These are phyloP conservation scores for Thalia dealbata DNA, from an alignment of 176 grass and related monocot species.

Conservation along the genomic window DNA sequence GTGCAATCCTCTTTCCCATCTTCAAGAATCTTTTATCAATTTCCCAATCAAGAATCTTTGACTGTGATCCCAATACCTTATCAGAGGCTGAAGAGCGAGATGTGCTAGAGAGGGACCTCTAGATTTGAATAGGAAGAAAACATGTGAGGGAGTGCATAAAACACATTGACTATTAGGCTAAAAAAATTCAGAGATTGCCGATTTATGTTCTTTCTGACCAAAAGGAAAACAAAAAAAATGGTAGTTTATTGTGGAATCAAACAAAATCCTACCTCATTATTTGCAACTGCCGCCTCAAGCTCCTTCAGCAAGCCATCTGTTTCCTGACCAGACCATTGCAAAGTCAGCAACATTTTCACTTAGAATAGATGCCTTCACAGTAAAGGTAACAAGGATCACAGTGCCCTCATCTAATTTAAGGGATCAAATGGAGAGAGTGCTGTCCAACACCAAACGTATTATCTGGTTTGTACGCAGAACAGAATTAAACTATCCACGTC, in stretches of 20 bases:
- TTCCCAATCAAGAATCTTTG: conserved; percentile 54
- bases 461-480: background rate
- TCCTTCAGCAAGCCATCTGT: conserved; percentile 59
- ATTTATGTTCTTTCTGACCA: background rate
- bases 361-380: conserved; percentile 19
- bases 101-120: conserved; percentile 60
- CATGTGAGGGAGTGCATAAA: too few relatives aligned
- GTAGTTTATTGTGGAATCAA: background rate
- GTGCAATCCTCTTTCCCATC: conserved; percentile 63
- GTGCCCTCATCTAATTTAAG: background rate
- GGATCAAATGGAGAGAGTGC: background rate
- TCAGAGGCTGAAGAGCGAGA: conserved; percentile 35
- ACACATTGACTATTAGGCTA: background rate
- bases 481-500: background rate
- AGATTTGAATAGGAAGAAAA: background rate
- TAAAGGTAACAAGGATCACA: conserved; percentile 18
- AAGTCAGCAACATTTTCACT: conserved; percentile 30
- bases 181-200: background rate
- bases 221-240: background rate
- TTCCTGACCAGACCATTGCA: conserved; percentile 47
- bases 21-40: conserved; percentile 67
- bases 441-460: background rate
- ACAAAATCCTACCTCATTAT: conserved; percentile 36
- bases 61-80: conserved; percentile 40
- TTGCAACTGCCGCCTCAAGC: conserved; percentile 46